Evolutionary conservation across 2,329 filamentous ascomycete genomes (phyloP), one percentile per base, ranked within the genome.

Genomic region (Epichloe sibirici): DNA sequence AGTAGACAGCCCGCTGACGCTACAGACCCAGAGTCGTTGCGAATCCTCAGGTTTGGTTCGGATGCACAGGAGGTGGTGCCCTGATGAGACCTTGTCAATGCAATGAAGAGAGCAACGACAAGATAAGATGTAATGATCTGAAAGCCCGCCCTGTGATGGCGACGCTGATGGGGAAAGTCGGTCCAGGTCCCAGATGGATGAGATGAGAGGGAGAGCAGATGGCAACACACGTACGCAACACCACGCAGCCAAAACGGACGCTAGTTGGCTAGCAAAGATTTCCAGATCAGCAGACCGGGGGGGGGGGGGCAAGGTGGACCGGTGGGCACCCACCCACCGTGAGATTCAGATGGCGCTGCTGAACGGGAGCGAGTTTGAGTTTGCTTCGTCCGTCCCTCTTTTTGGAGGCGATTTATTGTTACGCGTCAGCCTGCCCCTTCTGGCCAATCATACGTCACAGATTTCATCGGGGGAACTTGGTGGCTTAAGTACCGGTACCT

Each of bases 361-460:
- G 47, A 31, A 35, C 45, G 51, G 45, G 42, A 44, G 23, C 44
- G 44, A 45, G 47, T 47, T 45, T 25, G 34, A 23, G 23, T 45
- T 48, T 48, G 48, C 49, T 28, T 46, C 51, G 45, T 51, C 45
- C 45, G 50, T 52, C 40, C 31, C 47, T 51, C 34, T 25, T 48
- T 39, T 31, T n/a, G 17, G 45, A 49, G 61, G 58, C 61, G 65
- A 64, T 66, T 66, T 68, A 21, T 21, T 21, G 17, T 21, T 21
- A 68, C 66, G 66, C 66, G 66, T 68, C 66, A 68, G 66, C 66
- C 60, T 57, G 56, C 57, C 54, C 49, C 52, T 49, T 45, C 54
- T 57, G 53, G 45, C 66, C 66, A 68, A 68, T 67, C 55, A 64
- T 31, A 21, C 56, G 43, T 28, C 34, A 49, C 49, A 34, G 45